These are phyloP conservation scores for Vanilla planifolia DNA, from an alignment of 106 monocot species.

Conservation along the genomic window DNA sequence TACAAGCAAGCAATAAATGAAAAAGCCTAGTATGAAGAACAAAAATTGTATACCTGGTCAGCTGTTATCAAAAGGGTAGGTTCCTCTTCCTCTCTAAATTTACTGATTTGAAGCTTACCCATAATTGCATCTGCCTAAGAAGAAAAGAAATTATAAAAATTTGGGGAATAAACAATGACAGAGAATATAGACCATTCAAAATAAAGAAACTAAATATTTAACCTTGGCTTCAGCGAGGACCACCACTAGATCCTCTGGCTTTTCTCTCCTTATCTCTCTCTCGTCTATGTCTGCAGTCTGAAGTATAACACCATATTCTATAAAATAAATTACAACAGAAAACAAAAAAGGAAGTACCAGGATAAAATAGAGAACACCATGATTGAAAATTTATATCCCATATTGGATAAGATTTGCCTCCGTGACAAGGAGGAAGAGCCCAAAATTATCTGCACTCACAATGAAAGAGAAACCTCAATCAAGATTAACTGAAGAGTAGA, in stretches of 20 bases:
- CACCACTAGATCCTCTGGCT: constrained; percentile 64
- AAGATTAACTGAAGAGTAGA: background rate
- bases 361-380: constrained; percentile 24
- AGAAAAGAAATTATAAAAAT: constrained; percentile 3
- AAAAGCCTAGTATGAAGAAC: background rate
- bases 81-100: constrained; percentile 19
- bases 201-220: background rate
- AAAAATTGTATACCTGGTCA: constrained; percentile 36
- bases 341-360: background rate
- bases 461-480: background rate
- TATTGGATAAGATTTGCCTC: constrained; percentile 51
- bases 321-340: background rate
- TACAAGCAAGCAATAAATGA: background rate
- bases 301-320: background rate
- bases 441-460: constrained; percentile 46
- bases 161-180: background rate
- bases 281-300: constrained; percentile 77
- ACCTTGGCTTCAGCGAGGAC: constrained; percentile 66
- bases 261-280: constrained; percentile 52
- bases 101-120: constrained; percentile 29
- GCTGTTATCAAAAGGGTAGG: constrained; percentile 82
- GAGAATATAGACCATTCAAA: background rate
- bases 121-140: constrained; percentile 71
- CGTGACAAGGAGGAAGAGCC: constrained; percentile 69
- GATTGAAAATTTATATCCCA: constrained; percentile 72